These are phyloP conservation scores for Fragaria ananassa DNA, from an alignment of 306 rosid genomes.

Conservation along the genomic window DNA sequence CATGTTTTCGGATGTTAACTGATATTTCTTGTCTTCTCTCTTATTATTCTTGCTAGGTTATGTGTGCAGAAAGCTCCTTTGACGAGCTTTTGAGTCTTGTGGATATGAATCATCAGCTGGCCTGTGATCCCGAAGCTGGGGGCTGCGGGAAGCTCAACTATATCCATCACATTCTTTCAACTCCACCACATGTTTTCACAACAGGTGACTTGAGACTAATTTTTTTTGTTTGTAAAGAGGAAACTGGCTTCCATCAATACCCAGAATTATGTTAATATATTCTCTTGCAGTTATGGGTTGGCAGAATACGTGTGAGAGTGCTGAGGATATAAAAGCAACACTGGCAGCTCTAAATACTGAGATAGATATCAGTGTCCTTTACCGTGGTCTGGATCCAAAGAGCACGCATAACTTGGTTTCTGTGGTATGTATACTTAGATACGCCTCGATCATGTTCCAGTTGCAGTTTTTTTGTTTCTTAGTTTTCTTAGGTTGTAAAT, in stretches of 20 bases:
- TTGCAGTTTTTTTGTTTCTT: neutral
- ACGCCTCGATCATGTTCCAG: conserved; percentile 8
- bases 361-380: conserved; percentile 73
- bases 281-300: conserved; percentile 81
- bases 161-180: conserved; percentile 84
- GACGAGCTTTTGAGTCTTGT: conserved; percentile 77
- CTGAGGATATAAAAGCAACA: conserved; percentile 69
- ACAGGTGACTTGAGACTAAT: conserved; percentile 51
- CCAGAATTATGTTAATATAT: conserved; percentile 20
- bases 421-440: conserved; percentile 62
- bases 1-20: conserved; percentile 23
- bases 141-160: conserved; percentile 92
- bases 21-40: neutral
- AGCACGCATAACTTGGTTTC: conserved; percentile 75
- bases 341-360: conserved; percentile 72
- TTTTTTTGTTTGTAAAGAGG: neutral
- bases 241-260: conserved; percentile 7
- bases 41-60: conserved; percentile 43
- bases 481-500: neutral
- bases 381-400: conserved; percentile 81
- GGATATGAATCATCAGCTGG: conserved; percentile 86
- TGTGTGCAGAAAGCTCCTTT: conserved; percentile 63
- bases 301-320: conserved; percentile 90
- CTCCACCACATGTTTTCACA: conserved; percentile 84
- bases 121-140: conserved; percentile 76